Conservation (phyloP, 2,329 filamentous ascomycete genomes). For the Colletotrichum sp. region DNA sequence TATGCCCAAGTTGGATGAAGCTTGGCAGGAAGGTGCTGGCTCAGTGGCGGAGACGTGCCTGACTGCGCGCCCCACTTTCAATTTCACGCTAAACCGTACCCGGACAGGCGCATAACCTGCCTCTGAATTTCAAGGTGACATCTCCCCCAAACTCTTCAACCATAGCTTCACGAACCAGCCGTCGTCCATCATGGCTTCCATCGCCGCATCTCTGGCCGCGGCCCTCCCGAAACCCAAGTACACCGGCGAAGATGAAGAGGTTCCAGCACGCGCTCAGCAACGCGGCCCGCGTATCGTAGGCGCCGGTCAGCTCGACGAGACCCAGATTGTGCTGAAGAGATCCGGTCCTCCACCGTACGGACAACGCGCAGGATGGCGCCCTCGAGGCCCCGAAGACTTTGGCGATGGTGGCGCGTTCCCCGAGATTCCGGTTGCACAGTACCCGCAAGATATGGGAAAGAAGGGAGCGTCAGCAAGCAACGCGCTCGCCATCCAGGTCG, state of each 20-base stretch:
- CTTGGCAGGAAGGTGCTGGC: background rate
- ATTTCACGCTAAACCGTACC: background rate
- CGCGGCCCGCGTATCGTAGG: constrained; percentile 84
- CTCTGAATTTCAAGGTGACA: constrained; percentile 22
- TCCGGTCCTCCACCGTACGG: constrained; percentile 88
- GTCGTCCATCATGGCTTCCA: constrained; percentile 62
- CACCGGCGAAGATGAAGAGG: constrained; percentile 85
- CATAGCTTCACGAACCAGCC: constrained; percentile 19
- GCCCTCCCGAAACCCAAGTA: constrained; percentile 91
- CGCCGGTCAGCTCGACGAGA: constrained; percentile 80
- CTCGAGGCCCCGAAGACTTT: constrained; percentile 87
- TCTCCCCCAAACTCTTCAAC: constrained; percentile 4
- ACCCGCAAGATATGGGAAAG: constrained; percentile 92
- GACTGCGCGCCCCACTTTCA: background rate
- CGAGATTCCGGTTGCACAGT: constrained; percentile 91
- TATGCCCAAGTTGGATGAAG: background rate
- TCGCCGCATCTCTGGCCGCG: constrained; percentile 75
- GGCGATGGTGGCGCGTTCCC: constrained; percentile 96
- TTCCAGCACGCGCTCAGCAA: constrained; percentile 72
- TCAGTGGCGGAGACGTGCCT: background rate
- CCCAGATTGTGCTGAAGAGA: constrained; percentile 83
- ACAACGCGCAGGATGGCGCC: constrained; percentile 88
- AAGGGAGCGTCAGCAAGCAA: constrained; percentile 78
- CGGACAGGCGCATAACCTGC: constrained; percentile 15
- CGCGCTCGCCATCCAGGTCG: constrained; percentile 90